phyloP scores from a whole-genome alignment of 495 filamentous ascomycete genomes.

The Geoglossum glabrum region DNA sequence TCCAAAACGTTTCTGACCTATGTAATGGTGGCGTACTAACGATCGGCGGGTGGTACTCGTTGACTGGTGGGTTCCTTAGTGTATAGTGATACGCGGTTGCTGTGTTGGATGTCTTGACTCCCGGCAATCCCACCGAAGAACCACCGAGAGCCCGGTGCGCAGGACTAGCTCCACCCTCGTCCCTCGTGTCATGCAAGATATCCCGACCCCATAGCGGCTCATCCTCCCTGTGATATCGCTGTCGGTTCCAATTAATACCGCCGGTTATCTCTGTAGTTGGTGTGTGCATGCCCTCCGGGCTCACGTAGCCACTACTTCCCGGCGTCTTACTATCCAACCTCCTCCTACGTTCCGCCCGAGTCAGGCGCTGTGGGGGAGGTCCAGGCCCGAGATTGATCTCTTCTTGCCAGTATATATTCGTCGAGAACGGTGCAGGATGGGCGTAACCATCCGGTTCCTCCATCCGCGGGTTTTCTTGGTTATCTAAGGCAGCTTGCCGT shows the following conservation, averaged over 20 bases:
- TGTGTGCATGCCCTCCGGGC: constrained; percentile 9
- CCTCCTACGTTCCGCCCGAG: constrained; percentile 23
- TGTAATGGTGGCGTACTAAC: constrained; percentile 51
- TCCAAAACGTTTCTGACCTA: constrained; percentile 57
- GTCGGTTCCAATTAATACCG: constrained; percentile 43
- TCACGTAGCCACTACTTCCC: constrained; percentile 11
- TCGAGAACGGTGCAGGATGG: constrained; percentile 63
- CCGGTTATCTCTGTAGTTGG: constrained; percentile 10
- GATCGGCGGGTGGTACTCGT: constrained; percentile 71
- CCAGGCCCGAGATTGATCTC: constrained; percentile 66
- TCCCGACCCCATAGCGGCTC: constrained; percentile 56
- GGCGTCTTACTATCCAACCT: constrained; percentile 25
- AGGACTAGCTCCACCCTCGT: background rate
- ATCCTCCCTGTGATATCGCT: constrained; percentile 66
- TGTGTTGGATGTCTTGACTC: constrained; percentile 22
- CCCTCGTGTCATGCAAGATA: constrained; percentile 12
- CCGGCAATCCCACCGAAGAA: constrained; percentile 33
- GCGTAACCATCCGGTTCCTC: constrained; percentile 53
- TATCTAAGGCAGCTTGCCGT: constrained; percentile 39
- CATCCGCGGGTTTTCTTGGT: constrained; percentile 36
- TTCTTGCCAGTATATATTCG: constrained; percentile 70
- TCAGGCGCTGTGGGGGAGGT: constrained; percentile 37
- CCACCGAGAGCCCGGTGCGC: constrained; percentile 19
- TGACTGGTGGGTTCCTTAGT: constrained; percentile 57
- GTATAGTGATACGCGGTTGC: constrained; percentile 35